phyloP scores from a whole-genome alignment of 2,329 filamentous ascomycete species.

The Penicillium sp. region DNA sequence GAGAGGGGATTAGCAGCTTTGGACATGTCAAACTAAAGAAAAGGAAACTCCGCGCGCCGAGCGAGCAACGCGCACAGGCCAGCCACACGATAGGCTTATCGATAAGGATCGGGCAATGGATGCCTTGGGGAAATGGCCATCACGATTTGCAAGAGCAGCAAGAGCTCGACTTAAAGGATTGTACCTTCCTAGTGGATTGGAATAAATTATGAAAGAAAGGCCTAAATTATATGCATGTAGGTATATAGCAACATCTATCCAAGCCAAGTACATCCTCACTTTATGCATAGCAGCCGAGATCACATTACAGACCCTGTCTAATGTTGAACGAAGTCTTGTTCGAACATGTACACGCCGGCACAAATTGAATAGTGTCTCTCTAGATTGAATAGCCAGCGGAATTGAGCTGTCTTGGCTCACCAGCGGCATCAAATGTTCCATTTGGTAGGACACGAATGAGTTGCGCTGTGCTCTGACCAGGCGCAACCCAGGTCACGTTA shows the following conservation, averaged over 20 bases:
- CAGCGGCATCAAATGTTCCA: slow-evolving; percentile 75
- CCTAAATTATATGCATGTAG: too few species aligned
- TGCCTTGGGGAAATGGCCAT: not conserved
- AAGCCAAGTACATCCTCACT: too few species aligned
- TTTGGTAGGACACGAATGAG: slow-evolving; percentile 62
- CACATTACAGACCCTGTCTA: too few species aligned
- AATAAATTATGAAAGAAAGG: too few species aligned
- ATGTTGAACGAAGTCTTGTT: too few species aligned
- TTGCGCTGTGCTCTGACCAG: slow-evolving; percentile 70
- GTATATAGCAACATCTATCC: too few species aligned
- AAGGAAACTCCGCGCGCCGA: slow-evolving; percentile 1
- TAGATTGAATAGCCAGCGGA: slow-evolving; percentile 65
- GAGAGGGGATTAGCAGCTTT: not conserved
- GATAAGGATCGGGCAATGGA: not conserved
- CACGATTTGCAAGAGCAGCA: not conserved
- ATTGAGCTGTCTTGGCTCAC: slow-evolving; percentile 73
- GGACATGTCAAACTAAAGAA: not conserved
- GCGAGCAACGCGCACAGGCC: not conserved
- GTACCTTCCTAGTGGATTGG: not conserved
- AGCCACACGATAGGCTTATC: slow-evolving; percentile 6
- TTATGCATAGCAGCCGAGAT: too few species aligned
- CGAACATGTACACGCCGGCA: too few species aligned
- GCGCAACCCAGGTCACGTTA: slow-evolving; percentile 68
- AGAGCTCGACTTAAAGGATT: not conserved
- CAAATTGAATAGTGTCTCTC: not conserved